Base-by-base conservation (phyloP, 768 basidiomycete genomes). In the Sarcodon aspratus region DNA sequence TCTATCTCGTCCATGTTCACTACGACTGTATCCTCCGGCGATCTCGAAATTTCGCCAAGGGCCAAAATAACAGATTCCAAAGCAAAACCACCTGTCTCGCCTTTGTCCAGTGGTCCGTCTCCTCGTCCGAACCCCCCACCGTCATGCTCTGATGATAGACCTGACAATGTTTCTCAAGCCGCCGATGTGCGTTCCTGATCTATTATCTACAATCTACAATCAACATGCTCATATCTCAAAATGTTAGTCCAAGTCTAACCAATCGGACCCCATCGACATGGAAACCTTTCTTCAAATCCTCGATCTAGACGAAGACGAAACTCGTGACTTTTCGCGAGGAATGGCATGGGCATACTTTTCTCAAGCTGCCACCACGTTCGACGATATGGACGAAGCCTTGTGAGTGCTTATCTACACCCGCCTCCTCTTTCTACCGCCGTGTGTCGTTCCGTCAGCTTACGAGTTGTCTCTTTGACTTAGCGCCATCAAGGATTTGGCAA, bases 261-360 rank as follows among this genome's bases (percentile, higher is more conserved):
- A 27, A 42, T 42, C 18, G 27, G 9, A 6, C 17, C 40, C 46
- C 47, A 79, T 97, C 59, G 79, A 96, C 62, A 78, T 80, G 78
- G 80, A 83, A 0, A 83, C 76, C 13, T 91, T 99, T 63, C 57
- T 63, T 6, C 95, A 98, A 66, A 80, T 98, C 54, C 74, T 93
- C 54, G 94, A 97, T 47, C 78, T 98, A 58, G 96, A 91, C 61
- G 93, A 92, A 8, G 87, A 80, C n/a, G 85, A 79, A 50, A 68
- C 69, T 5, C 73, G 70, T 49, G 82, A 83, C 7, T 99, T 98
- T 64, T 85, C 85, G 12, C 69, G 68, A 50, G 78, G 67, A 36
- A 94, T 97, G 81, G 82, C 82, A 11, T 62, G 67, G 57, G 86
- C 79, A 1, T 99, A 87, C 64, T 87, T 93, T 61, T 64, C 66